Percentiles rank a stretch among this genome's conserved stretches.
Conservation (phyloP, 805 yeast species). For the Candida qinlingensis region DNA sequence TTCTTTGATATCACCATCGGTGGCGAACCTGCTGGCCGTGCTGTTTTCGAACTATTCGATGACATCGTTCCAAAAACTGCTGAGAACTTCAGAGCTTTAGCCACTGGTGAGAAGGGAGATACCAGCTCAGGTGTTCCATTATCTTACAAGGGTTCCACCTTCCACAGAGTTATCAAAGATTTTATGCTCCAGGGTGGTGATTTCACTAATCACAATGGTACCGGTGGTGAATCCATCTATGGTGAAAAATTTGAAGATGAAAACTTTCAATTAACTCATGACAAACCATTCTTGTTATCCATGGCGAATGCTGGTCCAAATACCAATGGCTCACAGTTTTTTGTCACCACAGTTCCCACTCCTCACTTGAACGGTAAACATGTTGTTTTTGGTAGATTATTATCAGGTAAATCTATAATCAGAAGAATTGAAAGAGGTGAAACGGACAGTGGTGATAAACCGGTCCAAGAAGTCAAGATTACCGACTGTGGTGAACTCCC, state of each 20-base stretch:
- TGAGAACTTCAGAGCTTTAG: slow-evolving; percentile 82
- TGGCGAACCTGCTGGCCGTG: slow-evolving; percentile 63
- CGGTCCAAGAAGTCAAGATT: slow-evolving; percentile 64
- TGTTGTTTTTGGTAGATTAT: slow-evolving; percentile 90
- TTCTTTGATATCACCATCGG: slow-evolving; percentile 79
- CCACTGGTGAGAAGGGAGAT: slow-evolving; percentile 82
- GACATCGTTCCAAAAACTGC: slow-evolving; percentile 84
- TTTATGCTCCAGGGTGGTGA: slow-evolving; percentile 97
- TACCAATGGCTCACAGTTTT: slow-evolving; percentile 95
- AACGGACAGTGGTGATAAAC: slow-evolving; percentile 66
- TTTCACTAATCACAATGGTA: slow-evolving; percentile 57
- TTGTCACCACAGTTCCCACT: slow-evolving; percentile 86
- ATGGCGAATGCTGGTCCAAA: slow-evolving; percentile 98
- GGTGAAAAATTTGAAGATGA: slow-evolving; percentile 91
- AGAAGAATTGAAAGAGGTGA: slow-evolving; percentile 69
- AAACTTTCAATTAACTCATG: slow-evolving; percentile 70
- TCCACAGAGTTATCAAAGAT: slow-evolving; percentile 85
- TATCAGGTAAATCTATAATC: slow-evolving; percentile 75
- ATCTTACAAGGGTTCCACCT: slow-evolving; percentile 76
- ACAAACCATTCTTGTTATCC: slow-evolving; percentile 79
- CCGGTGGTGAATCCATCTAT: slow-evolving; percentile 78
- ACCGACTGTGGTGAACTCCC: slow-evolving; percentile 76
- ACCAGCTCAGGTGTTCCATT: slow-evolving; percentile 60
- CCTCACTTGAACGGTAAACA: slow-evolving; percentile 96
- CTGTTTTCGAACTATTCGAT: slow-evolving; percentile 66